Conservation (phyloP, 306 rosid species). For the Begonia loranthoides region DNA sequence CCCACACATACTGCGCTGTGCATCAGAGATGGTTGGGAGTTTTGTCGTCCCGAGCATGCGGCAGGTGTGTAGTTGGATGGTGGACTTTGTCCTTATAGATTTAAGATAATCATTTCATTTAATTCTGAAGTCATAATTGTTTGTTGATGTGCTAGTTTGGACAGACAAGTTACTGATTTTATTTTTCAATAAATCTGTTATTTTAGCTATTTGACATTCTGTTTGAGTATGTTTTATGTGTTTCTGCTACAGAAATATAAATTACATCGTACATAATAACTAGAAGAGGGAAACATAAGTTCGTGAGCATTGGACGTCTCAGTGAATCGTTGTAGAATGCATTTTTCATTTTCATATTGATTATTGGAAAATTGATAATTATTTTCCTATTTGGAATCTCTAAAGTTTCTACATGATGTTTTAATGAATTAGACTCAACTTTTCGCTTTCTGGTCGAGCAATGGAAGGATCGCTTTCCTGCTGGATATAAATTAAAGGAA, state of each 20-base stretch:
- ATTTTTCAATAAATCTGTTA: no score
- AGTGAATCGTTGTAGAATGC: no score
- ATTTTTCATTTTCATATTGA: no score
- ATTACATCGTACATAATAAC: no score
- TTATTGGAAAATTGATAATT: no score
- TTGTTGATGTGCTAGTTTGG: neutral
- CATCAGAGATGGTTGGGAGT: slow-evolving; percentile 94
- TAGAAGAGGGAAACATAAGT: no score
- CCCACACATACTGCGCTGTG: slow-evolving; percentile 84
- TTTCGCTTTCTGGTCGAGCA: slow-evolving; percentile 66
- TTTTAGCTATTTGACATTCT: no score
- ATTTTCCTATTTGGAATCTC: no score
- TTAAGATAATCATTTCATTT: neutral
- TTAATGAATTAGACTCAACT: slow-evolving; percentile 49
- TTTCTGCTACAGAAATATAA: no score
- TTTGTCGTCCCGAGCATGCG: slow-evolving; percentile 63
- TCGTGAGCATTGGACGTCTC: no score
- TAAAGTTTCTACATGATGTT: neutral
- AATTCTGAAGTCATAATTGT: neutral
- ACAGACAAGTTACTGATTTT: neutral
- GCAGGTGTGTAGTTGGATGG: slow-evolving; percentile 25
- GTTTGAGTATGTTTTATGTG: no score
- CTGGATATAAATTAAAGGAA: slow-evolving; percentile 54
- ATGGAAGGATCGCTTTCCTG: slow-evolving; percentile 80
- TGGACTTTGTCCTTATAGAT: neutral